Evolutionary conservation across 345 rosid genomes (phyloP), one percentile per base, ranked within the genome.

Genomic region (Stellera chamaejasme): DNA sequence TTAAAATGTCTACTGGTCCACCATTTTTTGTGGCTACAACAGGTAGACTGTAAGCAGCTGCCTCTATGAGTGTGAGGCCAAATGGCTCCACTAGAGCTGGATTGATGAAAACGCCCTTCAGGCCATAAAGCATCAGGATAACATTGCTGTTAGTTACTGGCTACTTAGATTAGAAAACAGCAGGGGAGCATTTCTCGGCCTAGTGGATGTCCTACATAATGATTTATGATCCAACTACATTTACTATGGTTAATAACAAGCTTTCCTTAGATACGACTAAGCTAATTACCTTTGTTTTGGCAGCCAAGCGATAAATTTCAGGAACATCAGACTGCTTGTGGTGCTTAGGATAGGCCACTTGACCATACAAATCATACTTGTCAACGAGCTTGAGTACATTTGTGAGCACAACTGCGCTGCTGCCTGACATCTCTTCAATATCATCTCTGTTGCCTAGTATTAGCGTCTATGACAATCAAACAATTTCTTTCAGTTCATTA

Each of bases 81-180:
- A 81, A 84, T 59, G 87, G 91, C 72, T 84, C 91, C 64, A 84
- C 81, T 14, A 84, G 72, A 63, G 91, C 85, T 39, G 87, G 87
- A 72, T 81, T 77, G 66, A 84, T 75, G 76, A 84, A 84, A 61
- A 77, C 91, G 43, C 91, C 91, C 83, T 84, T 65, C 68, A 75
- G 68, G 62, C 64, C 58, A 67, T 57, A 67, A 64, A 71, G 27
- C 48, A 69, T 6, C 51, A 32, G 39, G 9, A 32, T 32, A 32
- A 8, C 39, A 32, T 32, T 32, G 5, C 39, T 8, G 9, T 32
- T 32, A 32, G 39, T 32, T 5, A 32, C 39, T 32, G 9, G 9
- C 39, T 8, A 32, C 39, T 4, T 32, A 8, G 5, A 32, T 4
- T 3, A 32, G 9, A 32, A 32, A 32, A 32, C 39, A 32, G 39